A percentile compares a stretch with the other conserved stretches of the same genome.
Evolutionary conservation across 1,284 basidiomycete genomes (phyloP).

Genomic region (Ustilago xerochloae): DNA sequence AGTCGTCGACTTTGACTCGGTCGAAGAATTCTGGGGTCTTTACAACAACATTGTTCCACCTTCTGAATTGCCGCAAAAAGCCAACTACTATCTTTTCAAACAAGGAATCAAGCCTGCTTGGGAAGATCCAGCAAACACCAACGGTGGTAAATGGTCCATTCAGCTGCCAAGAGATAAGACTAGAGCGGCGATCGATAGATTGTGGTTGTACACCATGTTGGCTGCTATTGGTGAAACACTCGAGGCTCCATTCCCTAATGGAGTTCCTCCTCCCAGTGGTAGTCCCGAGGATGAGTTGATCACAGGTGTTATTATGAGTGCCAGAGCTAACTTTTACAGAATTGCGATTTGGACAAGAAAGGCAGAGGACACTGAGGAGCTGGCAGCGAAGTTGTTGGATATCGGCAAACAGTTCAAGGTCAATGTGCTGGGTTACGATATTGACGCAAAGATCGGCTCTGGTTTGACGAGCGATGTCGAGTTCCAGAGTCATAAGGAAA

Average conservation of each 20-base stretch:
- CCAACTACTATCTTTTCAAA: slow-evolving; percentile 99
- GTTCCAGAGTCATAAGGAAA: slow-evolving; percentile 66
- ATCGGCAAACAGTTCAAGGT: slow-evolving; percentile 89
- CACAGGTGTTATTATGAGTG: slow-evolving; percentile 86
- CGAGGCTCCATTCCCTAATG: slow-evolving; percentile 57
- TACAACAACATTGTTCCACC: slow-evolving; percentile 99
- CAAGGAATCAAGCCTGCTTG: slow-evolving; percentile 83
- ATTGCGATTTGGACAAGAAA: slow-evolving; percentile 93
- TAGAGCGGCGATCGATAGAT: slow-evolving; percentile 83
- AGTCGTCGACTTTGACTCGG: slow-evolving; percentile 63
- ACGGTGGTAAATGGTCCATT: slow-evolving; percentile 98
- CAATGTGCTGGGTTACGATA: slow-evolving; percentile 82
- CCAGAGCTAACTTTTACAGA: slow-evolving; percentile 93
- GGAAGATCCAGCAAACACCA: slow-evolving; percentile 93
- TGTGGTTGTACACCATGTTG: slow-evolving; percentile 90
- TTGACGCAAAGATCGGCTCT: slow-evolving; percentile 77
- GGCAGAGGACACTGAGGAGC: slow-evolving; percentile 73
- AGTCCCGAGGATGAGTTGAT: slow-evolving; percentile 57
- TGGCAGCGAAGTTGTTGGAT: slow-evolving; percentile 75
- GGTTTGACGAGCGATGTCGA: slow-evolving; percentile 72
- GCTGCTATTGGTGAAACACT: slow-evolving; percentile 67
- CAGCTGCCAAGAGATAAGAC: slow-evolving; percentile 97
- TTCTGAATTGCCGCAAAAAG: slow-evolving; percentile 90
- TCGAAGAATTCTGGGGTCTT: slow-evolving; percentile 71
- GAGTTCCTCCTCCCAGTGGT: slow-evolving; percentile 38